Conservation (phyloP, 1,139 yeast species). For the Pichia sp. region DNA sequence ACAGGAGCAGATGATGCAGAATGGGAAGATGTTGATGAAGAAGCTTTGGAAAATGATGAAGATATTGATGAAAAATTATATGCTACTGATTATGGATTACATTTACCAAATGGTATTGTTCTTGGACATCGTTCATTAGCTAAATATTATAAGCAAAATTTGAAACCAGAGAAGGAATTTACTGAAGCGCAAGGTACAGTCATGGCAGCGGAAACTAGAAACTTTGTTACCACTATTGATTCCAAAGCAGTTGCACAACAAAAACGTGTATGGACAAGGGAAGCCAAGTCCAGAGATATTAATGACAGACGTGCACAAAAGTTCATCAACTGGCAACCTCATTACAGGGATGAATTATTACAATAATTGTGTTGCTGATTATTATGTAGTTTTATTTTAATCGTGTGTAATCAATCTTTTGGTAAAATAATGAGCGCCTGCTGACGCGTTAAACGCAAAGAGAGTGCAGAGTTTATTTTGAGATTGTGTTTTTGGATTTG, state of each 20-base stretch:
- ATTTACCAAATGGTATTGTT: conserved; percentile 79
- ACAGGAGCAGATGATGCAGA: conserved; percentile 38
- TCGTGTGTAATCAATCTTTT: no score
- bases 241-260: conserved; percentile 48
- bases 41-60: conserved; percentile 35
- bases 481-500: no score
- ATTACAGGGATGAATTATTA: conserved; percentile 84
- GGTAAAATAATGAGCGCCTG: no score
- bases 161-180: conserved; percentile 65
- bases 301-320: conserved; percentile 76
- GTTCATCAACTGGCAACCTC: conserved; percentile 81
- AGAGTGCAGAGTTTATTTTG: no score
- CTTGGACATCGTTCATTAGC: conserved; percentile 87
- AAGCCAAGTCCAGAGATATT: conserved; percentile 59
- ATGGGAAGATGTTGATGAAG: conserved; percentile 39
- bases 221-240: conserved; percentile 51
- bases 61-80: conserved; percentile 41
- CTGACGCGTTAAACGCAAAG: no score
- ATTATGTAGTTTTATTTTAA: neutral
- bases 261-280: conserved; percentile 74
- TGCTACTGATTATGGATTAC: conserved; percentile 66
- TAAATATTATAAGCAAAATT: conserved; percentile 78
- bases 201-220: conserved; percentile 86
- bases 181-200: conserved; percentile 93
- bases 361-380: conserved; percentile 40